Percentiles rank a stretch among this genome's conserved stretches.
Conservation (phyloP, 108 stramenopile genomes). For the Fragilaria crotonensis region DNA sequence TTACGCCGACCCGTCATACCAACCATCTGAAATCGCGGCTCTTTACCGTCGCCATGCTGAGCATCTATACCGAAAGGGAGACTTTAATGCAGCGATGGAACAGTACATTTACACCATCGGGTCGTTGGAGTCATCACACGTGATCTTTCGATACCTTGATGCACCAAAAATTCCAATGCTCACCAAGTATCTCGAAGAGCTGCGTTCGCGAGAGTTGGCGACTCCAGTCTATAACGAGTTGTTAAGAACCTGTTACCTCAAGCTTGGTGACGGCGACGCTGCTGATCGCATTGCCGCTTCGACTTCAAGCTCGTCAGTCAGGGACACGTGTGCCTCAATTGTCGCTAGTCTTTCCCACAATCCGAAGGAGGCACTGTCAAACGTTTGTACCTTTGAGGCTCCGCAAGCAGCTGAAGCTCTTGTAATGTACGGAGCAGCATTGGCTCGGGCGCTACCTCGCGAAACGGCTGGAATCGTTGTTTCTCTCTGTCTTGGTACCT, state of each 20-base stretch:
- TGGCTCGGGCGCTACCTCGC: slow-evolving; percentile 64
- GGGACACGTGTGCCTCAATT: slow-evolving; percentile 38
- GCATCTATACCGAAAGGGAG: slow-evolving; percentile 89
- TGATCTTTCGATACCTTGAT: slow-evolving; percentile 89
- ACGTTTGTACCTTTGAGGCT: slow-evolving; percentile 74
- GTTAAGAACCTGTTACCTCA: slow-evolving; percentile 74
- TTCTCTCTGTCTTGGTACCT: slow-evolving; percentile 76
- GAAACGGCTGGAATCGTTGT: slow-evolving; percentile 82
- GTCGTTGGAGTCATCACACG: slow-evolving; percentile 86
- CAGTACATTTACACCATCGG: slow-evolving; percentile 95
- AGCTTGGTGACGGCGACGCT: slow-evolving; percentile 67
- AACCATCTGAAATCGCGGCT: slow-evolving; percentile 57
- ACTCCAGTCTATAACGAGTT: slow-evolving; percentile 71
- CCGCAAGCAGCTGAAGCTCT: slow-evolving; percentile 67
- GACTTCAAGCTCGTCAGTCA: slow-evolving; percentile 25
- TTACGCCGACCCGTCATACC: slow-evolving; percentile 67
- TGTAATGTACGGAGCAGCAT: slow-evolving; percentile 49
- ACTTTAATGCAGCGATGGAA: slow-evolving; percentile 82
- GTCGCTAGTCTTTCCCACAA: slow-evolving; percentile 34
- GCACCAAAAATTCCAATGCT: slow-evolving; percentile 83
- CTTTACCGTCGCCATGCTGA: slow-evolving; percentile 89
- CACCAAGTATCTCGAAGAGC: slow-evolving; percentile 82
- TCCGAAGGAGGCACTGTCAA: slow-evolving; percentile 71
- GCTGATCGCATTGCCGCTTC: slow-evolving; percentile 63
- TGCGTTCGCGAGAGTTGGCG: slow-evolving; percentile 48